Percentiles rank a stretch among this genome's conserved stretches.
Conservation (phyloP, 805 yeast species). For the Torulaspora indica region DNA sequence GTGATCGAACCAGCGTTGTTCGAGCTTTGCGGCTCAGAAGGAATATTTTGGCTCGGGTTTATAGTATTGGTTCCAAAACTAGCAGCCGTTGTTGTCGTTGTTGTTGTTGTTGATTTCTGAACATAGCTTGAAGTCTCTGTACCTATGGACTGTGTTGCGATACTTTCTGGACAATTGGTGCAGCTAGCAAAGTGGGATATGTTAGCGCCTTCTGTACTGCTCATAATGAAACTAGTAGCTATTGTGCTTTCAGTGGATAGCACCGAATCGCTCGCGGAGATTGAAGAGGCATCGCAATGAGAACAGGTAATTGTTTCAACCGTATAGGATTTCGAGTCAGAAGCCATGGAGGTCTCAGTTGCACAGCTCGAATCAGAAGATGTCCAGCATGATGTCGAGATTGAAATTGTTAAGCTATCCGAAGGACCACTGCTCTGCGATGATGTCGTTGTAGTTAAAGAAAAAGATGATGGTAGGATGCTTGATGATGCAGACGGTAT, state of each 20-base stretch:
- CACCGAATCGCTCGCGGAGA: neutral
- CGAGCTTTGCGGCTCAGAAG: too few relatives aligned
- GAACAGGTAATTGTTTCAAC: neutral
- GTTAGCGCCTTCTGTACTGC: neutral
- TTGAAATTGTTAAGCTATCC: neutral
- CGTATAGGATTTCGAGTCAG: neutral
- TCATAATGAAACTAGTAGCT: neutral
- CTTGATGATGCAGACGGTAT: neutral
- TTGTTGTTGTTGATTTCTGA: neutral
- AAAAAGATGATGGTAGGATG: conserved; percentile 1
- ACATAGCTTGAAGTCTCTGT: neutral
- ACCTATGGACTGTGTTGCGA: neutral
- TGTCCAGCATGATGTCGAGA: neutral
- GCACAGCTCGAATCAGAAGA: neutral
- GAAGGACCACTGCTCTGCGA: neutral
- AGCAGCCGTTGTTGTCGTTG: neutral
- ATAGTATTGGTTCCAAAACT: too few relatives aligned
- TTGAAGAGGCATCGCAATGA: neutral
- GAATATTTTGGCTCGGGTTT: too few relatives aligned
- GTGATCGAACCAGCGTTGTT: too few relatives aligned
- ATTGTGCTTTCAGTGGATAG: neutral
- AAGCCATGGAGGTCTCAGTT: neutral
- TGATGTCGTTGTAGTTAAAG: neutral
- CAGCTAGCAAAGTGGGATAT: neutral
- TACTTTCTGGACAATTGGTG: neutral